A percentile compares a stretch with the other conserved stretches of the same genome.
phyloP scores from a whole-genome alignment of 1,139 yeast species.

The Hemisphaericaspora xylofermentans region DNA sequence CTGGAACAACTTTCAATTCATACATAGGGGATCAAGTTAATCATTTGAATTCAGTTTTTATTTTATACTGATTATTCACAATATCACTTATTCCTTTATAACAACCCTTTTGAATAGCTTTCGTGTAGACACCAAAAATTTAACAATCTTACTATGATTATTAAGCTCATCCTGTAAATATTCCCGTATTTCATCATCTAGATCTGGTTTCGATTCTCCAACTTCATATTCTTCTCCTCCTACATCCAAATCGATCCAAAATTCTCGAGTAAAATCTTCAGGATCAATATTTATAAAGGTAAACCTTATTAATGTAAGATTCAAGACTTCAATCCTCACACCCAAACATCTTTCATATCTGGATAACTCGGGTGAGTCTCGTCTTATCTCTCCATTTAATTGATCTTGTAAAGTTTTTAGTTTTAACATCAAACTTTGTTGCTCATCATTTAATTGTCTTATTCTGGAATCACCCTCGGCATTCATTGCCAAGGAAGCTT shows the following conservation, averaged over 20 bases:
- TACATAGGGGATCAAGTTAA: too few species aligned
- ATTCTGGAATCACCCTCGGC: background rate
- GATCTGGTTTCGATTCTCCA: constrained; percentile 30
- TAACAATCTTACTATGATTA: constrained; percentile 34
- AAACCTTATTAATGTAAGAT: constrained; percentile 37
- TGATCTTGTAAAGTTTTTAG: background rate
- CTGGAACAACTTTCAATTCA: too few species aligned
- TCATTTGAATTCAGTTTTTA: too few species aligned
- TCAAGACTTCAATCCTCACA: constrained; percentile 40
- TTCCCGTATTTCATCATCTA: constrained; percentile 23
- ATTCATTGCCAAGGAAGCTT: background rate
- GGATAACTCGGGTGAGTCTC: constrained; percentile 40
- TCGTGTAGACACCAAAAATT: constrained; percentile 38
- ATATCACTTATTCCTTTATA: too few species aligned
- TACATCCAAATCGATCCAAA: constrained; percentile 38
- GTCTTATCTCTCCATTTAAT: background rate
- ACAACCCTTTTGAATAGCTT: constrained; percentile 18
- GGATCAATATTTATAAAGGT: constrained; percentile 45
- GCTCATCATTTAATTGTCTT: background rate
- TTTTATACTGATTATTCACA: too few species aligned
- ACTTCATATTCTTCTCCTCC: constrained; percentile 34
- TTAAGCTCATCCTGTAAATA: constrained; percentile 33
- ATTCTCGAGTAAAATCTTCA: constrained; percentile 36
- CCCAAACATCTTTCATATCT: constrained; percentile 49
- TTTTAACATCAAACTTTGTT: background rate